phyloP scores from a whole-genome alignment of 2,329 filamentous ascomycete genomes.

The Cryphonectria radicalis region DNA sequence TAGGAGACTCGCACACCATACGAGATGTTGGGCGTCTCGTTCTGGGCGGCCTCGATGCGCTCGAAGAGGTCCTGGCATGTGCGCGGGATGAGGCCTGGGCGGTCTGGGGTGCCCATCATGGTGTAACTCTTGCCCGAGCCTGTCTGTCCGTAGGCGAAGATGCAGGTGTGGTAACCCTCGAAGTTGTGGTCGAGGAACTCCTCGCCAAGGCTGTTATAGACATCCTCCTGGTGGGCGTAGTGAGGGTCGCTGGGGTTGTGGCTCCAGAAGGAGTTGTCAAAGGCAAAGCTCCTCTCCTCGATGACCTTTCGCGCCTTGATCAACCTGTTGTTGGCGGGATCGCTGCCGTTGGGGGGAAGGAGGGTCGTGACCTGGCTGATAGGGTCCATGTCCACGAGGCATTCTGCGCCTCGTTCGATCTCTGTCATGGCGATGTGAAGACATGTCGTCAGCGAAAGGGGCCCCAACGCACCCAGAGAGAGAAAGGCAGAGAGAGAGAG shows the following conservation, averaged over 20 bases:
- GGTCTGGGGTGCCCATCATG: constrained; percentile 88
- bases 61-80: constrained; percentile 97
- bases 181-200: constrained; percentile 99
- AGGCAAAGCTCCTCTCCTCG: constrained; percentile 91
- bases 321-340: constrained; percentile 55
- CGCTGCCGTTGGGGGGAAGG: constrained; percentile 52
- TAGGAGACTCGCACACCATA: constrained; percentile 98
- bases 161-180: constrained; percentile 98
- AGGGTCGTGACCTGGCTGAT: constrained; percentile 83
- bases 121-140: constrained; percentile 98
- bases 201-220: constrained; percentile 92
- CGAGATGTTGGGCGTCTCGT: constrained; percentile 86
- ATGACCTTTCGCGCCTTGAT: constrained; percentile 72
- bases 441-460: not conserved
- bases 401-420: constrained; percentile 77
- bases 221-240: constrained; percentile 89
- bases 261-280: constrained; percentile 99
- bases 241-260: constrained; percentile 78
- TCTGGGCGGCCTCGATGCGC: constrained; percentile 77
- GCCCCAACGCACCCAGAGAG: not conserved
- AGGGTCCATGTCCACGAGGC: constrained; percentile 91
- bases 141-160: constrained; percentile 98
- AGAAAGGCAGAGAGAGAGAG: not conserved
- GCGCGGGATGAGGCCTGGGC: constrained; percentile 89
- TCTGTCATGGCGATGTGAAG: constrained; percentile 57